These are phyloP conservation scores for Camelina hispida DNA, from an alignment of 345 rosid genomes.

Conservation along the genomic window DNA sequence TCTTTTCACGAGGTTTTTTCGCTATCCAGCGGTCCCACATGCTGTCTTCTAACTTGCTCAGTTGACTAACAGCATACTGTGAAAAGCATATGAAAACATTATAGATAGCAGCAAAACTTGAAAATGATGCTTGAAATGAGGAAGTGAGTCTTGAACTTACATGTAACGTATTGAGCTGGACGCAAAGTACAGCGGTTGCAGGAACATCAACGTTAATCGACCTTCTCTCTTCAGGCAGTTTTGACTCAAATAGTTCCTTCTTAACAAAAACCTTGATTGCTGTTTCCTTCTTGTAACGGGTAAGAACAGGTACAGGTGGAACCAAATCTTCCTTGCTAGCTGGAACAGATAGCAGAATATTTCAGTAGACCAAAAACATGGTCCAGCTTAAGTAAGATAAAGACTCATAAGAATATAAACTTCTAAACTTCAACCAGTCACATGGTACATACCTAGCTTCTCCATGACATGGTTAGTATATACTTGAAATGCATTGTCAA, in stretches of 20 bases:
- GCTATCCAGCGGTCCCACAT: conserved; percentile 82
- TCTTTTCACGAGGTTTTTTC: conserved; percentile 66
- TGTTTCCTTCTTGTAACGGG: conserved; percentile 86
- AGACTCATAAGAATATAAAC: conserved; percentile 16
- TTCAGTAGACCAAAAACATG: conserved; percentile 13
- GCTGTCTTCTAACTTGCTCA: conserved; percentile 92
- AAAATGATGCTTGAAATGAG: conserved; percentile 30
- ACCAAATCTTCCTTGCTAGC: conserved; percentile 89
- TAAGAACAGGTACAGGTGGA: conserved; percentile 94
- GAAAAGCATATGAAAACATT: conserved; percentile 37
- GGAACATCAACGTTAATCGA: conserved; percentile 64
- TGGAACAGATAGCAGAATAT: conserved; percentile 48
- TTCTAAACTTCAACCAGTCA: conserved; percentile 33
- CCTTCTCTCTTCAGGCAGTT: conserved; percentile 73
- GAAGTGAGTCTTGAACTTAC: conserved; percentile 57
- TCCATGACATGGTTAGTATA: conserved; percentile 78
- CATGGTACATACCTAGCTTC: conserved; percentile 66
- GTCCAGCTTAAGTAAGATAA: conserved; percentile 14
- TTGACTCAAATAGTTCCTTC: conserved; percentile 91
- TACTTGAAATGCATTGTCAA: conserved; percentile 94
- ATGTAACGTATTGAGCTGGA: conserved; percentile 87
- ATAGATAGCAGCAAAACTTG: conserved; percentile 18
- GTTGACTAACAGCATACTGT: conserved; percentile 96
- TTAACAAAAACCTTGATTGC: conserved; percentile 92
- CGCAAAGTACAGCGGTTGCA: conserved; percentile 75